Evolutionary conservation across 345 rosid genomes (phyloP).

Genomic region (Boechera divaricarpa): DNA sequence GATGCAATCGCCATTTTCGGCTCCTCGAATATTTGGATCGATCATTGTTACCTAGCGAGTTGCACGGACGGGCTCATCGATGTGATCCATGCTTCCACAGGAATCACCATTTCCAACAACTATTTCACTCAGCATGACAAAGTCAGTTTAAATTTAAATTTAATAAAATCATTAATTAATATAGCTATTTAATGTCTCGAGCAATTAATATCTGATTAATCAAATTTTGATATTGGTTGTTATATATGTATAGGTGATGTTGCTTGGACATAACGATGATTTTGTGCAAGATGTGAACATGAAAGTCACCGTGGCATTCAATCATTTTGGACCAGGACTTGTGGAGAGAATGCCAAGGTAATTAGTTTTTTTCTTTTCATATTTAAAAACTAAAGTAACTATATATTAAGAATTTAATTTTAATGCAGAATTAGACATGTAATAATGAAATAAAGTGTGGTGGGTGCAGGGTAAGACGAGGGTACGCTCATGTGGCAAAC

Average conservation of each 20-base stretch:
- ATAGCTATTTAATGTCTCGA: not conserved
- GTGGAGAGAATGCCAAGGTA: constrained; percentile 97
- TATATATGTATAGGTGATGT: constrained; percentile 61
- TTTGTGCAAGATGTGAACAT: constrained; percentile 74
- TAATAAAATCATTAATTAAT: not conserved
- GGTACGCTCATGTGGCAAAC: constrained; percentile 95
- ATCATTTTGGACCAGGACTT: constrained; percentile 83
- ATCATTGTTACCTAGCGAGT: constrained; percentile 76
- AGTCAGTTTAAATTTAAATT: constrained; percentile 41
- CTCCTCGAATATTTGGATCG: constrained; percentile 83
- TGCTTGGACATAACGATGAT: constrained; percentile 79
- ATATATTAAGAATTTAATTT: not conserved
- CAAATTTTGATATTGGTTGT: not conserved
- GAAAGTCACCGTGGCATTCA: constrained; percentile 86
- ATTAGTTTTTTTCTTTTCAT: not conserved
- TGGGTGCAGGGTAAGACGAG: constrained; percentile 63
- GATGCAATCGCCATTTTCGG: constrained; percentile 72
- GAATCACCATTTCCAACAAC: constrained; percentile 82
- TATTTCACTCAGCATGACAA: constrained; percentile 82
- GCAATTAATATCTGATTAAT: not conserved
- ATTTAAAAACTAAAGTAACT: not conserved
- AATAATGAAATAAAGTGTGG: constrained; percentile 6
- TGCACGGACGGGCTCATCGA: constrained; percentile 81
- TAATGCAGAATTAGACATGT: not conserved
- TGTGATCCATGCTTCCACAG: constrained; percentile 82